Conservation (phyloP, 2,329 filamentous ascomycete genomes). For the Colletotrichum sp. region DNA sequence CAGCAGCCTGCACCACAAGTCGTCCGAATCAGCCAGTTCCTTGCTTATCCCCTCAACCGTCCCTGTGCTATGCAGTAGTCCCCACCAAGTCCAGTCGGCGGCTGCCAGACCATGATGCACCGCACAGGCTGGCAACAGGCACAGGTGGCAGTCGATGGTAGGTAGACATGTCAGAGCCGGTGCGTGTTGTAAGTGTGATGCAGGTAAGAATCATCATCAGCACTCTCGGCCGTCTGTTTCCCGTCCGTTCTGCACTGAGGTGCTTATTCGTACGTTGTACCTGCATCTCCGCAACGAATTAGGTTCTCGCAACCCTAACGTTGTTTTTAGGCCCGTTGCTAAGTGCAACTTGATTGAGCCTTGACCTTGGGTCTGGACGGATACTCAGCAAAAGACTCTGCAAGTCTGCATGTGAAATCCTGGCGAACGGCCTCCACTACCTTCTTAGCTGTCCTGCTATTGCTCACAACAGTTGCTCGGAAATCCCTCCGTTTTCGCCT, state of each 20-base stretch:
- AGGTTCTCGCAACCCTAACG: background rate
- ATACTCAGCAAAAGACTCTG: background rate
- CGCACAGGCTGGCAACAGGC: conserved; percentile 4
- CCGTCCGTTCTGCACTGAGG: background rate
- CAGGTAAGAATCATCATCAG: background rate
- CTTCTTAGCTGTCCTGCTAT: background rate
- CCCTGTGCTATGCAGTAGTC: background rate
- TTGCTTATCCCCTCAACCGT: conserved; percentile 10
- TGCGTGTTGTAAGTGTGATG: background rate
- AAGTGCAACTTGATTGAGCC: background rate
- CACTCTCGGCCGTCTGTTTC: background rate
- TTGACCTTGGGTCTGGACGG: background rate
- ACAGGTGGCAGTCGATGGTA: conserved; percentile 16
- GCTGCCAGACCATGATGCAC: conserved; percentile 1
- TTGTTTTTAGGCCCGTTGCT: background rate
- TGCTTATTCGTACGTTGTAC: background rate
- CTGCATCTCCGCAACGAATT: background rate
- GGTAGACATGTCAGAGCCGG: background rate
- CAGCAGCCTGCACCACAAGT: background rate
- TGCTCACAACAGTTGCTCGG: background rate
- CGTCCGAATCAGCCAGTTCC: background rate
- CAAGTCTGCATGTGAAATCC: background rate
- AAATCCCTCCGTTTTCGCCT: conserved; percentile 4
- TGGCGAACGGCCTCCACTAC: background rate
- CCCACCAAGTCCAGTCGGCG: conserved; percentile 5